Base-by-base conservation (phyloP, 169 alveolate species). In the Eimeria tenella region DNA sequence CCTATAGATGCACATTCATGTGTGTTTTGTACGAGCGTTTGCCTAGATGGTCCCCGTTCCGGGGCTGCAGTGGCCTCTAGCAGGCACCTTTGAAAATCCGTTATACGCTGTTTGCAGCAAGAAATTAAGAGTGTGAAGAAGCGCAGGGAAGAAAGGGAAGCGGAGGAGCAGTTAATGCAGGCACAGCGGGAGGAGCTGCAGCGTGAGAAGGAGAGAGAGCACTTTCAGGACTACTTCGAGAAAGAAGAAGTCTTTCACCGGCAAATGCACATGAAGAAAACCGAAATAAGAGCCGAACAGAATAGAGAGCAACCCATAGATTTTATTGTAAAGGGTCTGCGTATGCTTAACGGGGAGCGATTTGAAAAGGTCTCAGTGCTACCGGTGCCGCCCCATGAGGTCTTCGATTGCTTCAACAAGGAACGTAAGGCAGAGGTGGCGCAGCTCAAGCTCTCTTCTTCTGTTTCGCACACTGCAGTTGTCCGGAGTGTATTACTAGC, bases 101-200 rank as follows among this genome's bases (percentile, higher is more conserved):
- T 58, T 58, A 17, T 58, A 15, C 2, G 19, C 53, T 21, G 21
- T 56, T 13, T 75, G 25, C 87, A 92, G 95, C 93, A 84, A 92
- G 95, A 93, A 50, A 93, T 93, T 42, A 81, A 81, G 21, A 60
- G 60, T 13, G 93, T 94, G 21, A 90, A 90, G 83, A 68, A 79
- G 5, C 93, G 96, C 11, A 87, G 96, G 1, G 96, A 94, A 68
- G 94, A 94, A 90, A 60, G 96, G 5, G 96, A 94, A 65, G 70
- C 79, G 68, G 96, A 94, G 81, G 93, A 88, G 65, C 79, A 6
- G 60, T 63, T 86, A 23, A 21, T 94, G 90, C 94, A 88, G 86
- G 93, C 73, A 25, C 96, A 94, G 70, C 86, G 96, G 25, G 94
- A 84, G 17, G 86, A 71, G 86, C 77, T 84, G 71, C 92, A 79